Percentiles rank a stretch among this genome's conserved stretches.
phyloP scores from a whole-genome alignment of 768 basidiomycete genomes.

The Pleurotus tuber-regium region DNA sequence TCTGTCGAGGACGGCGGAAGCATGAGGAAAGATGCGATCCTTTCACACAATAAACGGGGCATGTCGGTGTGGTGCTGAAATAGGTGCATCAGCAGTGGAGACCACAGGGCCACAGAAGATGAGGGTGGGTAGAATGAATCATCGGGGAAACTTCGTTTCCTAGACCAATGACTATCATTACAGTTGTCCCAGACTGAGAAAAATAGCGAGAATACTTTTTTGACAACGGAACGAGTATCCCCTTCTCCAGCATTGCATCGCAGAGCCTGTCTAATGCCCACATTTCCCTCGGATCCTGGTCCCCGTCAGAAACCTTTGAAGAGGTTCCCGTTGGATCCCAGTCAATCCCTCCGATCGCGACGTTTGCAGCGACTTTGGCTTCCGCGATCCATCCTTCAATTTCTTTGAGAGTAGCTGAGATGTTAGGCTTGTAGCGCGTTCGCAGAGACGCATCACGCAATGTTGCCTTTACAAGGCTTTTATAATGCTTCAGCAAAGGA shows the following conservation, averaged over 20 bases:
- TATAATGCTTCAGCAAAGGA: constrained; percentile 75
- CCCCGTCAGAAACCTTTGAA: constrained; percentile 25
- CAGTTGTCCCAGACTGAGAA: constrained; percentile 36
- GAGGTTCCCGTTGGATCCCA: constrained; percentile 36
- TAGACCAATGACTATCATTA: constrained; percentile 46
- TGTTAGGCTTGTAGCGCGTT: constrained; percentile 45
- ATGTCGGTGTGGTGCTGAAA: constrained; percentile 56
- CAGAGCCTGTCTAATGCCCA: constrained; percentile 72
- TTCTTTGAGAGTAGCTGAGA: constrained; percentile 51
- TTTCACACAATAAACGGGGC: constrained; percentile 42
- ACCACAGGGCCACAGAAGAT: constrained; percentile 61
- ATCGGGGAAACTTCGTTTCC: constrained; percentile 50
- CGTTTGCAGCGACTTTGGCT: constrained; percentile 58
- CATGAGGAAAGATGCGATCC: constrained; percentile 38
- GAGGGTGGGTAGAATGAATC: constrained; percentile 46
- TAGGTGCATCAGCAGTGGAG: constrained; percentile 58
- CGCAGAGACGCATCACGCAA: constrained; percentile 64
- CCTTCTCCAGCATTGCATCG: constrained; percentile 64
- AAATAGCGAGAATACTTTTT: constrained; percentile 56
- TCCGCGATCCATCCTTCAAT: constrained; percentile 82
- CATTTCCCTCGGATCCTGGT: constrained; percentile 52
- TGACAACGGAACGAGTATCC: constrained; percentile 77
- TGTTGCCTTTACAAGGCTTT: constrained; percentile 58
- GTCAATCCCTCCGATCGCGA: constrained; percentile 42
- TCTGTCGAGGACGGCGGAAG: constrained; percentile 27